Base-by-base conservation (phyloP, 2,329 filamentous ascomycete species). In the Pseudopithomyces chartarum region DNA sequence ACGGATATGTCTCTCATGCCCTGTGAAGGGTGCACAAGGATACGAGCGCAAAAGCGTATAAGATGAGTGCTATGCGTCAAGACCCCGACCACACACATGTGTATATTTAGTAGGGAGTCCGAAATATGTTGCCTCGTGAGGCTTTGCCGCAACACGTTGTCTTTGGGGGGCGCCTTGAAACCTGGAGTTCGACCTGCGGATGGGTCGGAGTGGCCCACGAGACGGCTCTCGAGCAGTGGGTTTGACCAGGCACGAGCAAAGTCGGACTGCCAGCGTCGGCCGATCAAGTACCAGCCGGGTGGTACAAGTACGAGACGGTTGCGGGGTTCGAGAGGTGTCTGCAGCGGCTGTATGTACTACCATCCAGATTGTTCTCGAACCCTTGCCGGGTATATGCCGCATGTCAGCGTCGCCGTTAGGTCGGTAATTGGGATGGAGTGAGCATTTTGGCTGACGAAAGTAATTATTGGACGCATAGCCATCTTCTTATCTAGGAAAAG, bases 281-380 rank as follows among this genome's bases (percentile, higher is more conserved):
- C 26, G 26, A 19, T 43, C 48, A 17, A 19, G 38, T 42, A 32
- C 48, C 38, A 19, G 7, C 19, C 36, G 13, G 23, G 23, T 23
- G 36, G 38, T 43, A 40, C 4, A 22, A 17, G 38, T 50, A 42
- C 47, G 47, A 50, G 47, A 13, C 22, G 15, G 13, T 23, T 44
- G 38, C 32, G 39, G 49, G 49, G 23, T 47, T 47, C 26, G 32
- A 33, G 32, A 20, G 19, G 29, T 17, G 26, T 20, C 29, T 15
- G 17, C 26, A 17, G 23, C 26, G 13, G 6, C 29, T 23, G 17
- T 42, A 11, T 54, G 43, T 46, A 32, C 40, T 42, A 43, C 48
- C 52, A 54, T 46, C 52, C 52, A 47, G 42, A 52, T 38, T 52
- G 20, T 52, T 45, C 50, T 44, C 29, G 40, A 52, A 38, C 29